Percentiles rank a stretch among this genome's conserved stretches.
Evolutionary conservation across 345 rosid species (phyloP).

Genomic region (Erysimum cheiranthoides): DNA sequence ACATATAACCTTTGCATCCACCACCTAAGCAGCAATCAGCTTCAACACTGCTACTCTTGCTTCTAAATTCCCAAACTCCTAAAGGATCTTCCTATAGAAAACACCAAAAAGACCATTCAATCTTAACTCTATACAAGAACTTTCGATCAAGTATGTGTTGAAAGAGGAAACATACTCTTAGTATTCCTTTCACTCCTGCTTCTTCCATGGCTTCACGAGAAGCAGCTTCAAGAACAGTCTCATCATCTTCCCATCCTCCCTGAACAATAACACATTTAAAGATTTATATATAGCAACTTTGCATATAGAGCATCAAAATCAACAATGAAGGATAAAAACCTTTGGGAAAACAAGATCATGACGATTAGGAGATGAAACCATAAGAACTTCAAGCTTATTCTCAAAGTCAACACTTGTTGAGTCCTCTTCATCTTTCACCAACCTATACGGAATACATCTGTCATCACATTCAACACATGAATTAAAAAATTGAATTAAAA

Average conservation of each 20-base stretch:
- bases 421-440: slow-evolving; percentile 47
- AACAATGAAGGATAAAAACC: slow-evolving; percentile 45
- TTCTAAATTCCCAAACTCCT: slow-evolving; percentile 59
- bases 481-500: neutral
- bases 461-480: slow-evolving; percentile 7
- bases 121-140: neutral
- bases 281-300: neutral
- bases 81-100: slow-evolving; percentile 62
- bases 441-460: slow-evolving; percentile 80
- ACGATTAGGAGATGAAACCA: slow-evolving; percentile 83
- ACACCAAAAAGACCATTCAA: slow-evolving; percentile 6
- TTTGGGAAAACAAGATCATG: slow-evolving; percentile 79
- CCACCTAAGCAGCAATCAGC: slow-evolving; percentile 51
- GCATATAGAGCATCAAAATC: slow-evolving; percentile 36
- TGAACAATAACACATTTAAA: slow-evolving; percentile 24
- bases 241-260: slow-evolving; percentile 99
- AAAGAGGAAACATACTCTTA: slow-evolving; percentile 53
- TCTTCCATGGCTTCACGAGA: slow-evolving; percentile 93
- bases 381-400: slow-evolving; percentile 60
- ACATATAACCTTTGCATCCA: slow-evolving; percentile 80
- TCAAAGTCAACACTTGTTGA: slow-evolving; percentile 39
- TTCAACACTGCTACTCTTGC: slow-evolving; percentile 46
- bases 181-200: slow-evolving; percentile 88
- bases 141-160: neutral
- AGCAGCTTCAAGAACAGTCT: slow-evolving; percentile 85